phyloP scores from a whole-genome alignment of 257 asterid species.

The Fraxinus anomala region DNA sequence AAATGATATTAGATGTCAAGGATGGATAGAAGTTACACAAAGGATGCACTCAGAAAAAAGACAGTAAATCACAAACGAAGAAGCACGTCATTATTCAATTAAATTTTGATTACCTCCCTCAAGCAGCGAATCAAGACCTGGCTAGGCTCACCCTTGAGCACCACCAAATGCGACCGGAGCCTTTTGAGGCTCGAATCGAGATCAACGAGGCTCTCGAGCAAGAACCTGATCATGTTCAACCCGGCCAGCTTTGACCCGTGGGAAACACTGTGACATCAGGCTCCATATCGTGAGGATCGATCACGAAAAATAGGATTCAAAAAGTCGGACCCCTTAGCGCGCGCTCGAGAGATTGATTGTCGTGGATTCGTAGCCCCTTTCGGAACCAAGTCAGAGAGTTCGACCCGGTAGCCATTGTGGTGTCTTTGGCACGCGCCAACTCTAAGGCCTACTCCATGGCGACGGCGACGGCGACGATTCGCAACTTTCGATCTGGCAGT shows the following conservation, averaged over 20 bases:
- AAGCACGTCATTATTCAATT: not conserved
- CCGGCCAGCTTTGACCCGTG: conserved; percentile 77
- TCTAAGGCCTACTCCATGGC: too few species aligned
- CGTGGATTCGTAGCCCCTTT: conserved; percentile 86
- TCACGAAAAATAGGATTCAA: conserved; percentile 83
- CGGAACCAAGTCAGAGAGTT: conserved; percentile 84
- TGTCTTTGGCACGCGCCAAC: too few species aligned
- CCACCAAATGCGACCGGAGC: conserved; percentile 77
- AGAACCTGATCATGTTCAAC: conserved; percentile 74
- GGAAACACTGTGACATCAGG: conserved; percentile 67
- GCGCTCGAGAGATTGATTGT: conserved; percentile 75
- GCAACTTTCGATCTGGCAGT: too few species aligned
- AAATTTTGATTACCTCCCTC: conserved; percentile 52
- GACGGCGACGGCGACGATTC: too few species aligned
- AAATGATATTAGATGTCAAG: conserved; percentile 18
- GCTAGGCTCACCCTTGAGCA: conserved; percentile 82
- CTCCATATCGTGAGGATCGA: conserved; percentile 93
- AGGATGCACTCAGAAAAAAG: not conserved
- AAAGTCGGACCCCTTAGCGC: conserved; percentile 55
- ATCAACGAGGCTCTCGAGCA: conserved; percentile 79
- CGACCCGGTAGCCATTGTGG: conserved; percentile 53
- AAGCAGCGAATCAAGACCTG: conserved; percentile 69
- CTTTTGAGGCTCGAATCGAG: conserved; percentile 65
- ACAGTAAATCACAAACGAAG: not conserved
- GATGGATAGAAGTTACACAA: not conserved